phyloP scores from a whole-genome alignment of 73 alveolate genomes.

The Paramecium octaurelia region DNA sequence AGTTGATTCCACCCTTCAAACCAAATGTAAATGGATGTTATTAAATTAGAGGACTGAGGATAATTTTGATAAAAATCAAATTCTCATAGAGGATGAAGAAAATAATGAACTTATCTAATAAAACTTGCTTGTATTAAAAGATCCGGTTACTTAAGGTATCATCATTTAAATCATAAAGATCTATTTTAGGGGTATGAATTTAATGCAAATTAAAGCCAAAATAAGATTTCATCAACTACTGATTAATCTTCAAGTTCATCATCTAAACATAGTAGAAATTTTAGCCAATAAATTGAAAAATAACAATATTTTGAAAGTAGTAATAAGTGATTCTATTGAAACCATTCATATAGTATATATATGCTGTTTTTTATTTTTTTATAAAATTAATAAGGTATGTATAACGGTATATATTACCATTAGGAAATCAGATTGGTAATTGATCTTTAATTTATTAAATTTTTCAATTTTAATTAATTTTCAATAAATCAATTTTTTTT shows the following conservation, averaged over 20 bases:
- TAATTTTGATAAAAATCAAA: constrained; percentile 64
- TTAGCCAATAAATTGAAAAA: not conserved
- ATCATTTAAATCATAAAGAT: not conserved
- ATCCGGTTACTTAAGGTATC: not conserved
- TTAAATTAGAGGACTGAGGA: constrained; percentile 47
- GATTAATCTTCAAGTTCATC: constrained; percentile 8
- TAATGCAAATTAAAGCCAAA: not conserved
- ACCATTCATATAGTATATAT: not conserved
- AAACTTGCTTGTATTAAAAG: not conserved
- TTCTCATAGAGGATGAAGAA: constrained; percentile 57
- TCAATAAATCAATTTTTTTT: too few species aligned
- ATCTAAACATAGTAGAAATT: constrained; percentile 8
- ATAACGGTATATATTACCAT: not conserved
- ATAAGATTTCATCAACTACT: not conserved
- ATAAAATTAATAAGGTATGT: not conserved
- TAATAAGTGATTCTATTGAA: not conserved
- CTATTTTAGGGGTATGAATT: constrained; percentile 57
- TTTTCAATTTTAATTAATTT: not conserved
- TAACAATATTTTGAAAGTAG: not conserved
- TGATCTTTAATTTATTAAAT: too few species aligned
- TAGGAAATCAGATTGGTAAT: not conserved
- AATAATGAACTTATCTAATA: constrained; percentile 40
- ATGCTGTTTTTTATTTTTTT: not conserved
- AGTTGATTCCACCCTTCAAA: constrained; percentile 81
- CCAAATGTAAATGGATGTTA: constrained; percentile 61